Evolutionary conservation across 1,139 yeast genomes (phyloP).

Genomic region (Diutina rugosa): DNA sequence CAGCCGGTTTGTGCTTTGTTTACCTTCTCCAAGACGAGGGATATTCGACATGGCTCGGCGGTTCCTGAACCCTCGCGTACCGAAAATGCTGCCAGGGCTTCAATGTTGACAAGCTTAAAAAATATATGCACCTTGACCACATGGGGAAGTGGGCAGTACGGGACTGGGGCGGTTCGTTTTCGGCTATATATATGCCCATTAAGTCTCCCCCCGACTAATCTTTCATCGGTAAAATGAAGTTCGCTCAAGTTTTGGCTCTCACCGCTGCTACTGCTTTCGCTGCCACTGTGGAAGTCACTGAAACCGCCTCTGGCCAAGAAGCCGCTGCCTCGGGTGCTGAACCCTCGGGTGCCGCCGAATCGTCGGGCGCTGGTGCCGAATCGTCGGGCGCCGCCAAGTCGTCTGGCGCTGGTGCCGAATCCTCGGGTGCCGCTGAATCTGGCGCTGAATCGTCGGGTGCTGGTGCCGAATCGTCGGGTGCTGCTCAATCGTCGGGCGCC

Average conservation of each 20-base stretch:
- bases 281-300: background rate
- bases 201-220: background rate
- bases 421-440: background rate
- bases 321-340: background rate
- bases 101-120: background rate
- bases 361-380: background rate
- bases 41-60: background rate
- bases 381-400: background rate
- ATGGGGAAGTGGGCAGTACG: background rate
- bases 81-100: background rate
- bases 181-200: background rate
- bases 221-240: background rate
- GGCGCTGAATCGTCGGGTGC: background rate
- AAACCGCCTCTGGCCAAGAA: background rate
- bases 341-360: background rate
- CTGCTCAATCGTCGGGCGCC: background rate
- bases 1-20: no score
- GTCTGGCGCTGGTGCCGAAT: background rate
- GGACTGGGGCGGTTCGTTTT: background rate
- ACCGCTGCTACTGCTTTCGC: background rate
- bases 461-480: background rate
- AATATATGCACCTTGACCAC: background rate
- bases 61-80: background rate
- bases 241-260: slow-evolving; percentile 1
- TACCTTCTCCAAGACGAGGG: background rate